A percentile compares a stretch with the other conserved stretches of the same genome.
Evolutionary conservation across 176 grass and related monocot species (phyloP).

Genomic region (Zoysia pacifica): DNA sequence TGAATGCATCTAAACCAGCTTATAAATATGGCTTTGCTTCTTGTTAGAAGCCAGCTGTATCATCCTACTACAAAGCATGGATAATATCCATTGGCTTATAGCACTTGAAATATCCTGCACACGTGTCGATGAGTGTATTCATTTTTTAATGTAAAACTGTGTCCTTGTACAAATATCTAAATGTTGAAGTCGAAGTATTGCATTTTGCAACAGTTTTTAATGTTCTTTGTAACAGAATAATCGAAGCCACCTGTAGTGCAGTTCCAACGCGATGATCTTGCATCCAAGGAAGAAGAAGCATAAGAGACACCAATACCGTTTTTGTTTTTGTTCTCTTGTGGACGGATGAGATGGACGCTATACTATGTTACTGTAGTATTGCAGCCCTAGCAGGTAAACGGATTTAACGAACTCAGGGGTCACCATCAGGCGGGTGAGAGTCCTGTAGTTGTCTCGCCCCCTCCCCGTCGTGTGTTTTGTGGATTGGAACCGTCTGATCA

Average conservation of each 20-base stretch:
- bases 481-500: conserved; percentile 30
- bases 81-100: conserved; percentile 19
- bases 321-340: background rate
- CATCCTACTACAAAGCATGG: background rate
- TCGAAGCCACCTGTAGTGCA: too few species aligned
- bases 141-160: background rate
- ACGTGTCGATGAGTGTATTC: conserved; percentile 20
- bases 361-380: background rate
- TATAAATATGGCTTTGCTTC: background rate
- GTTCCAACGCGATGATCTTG: background rate
- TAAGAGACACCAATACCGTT: background rate
- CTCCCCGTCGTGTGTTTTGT: background rate
- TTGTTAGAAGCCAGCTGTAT: background rate
- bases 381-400: background rate
- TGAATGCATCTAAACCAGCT: conserved; percentile 26
- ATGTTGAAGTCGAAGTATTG: background rate
- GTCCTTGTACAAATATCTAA: background rate
- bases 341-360: background rate
- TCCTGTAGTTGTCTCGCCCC: conserved; percentile 5
- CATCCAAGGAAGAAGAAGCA: background rate
- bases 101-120: background rate
- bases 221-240: background rate
- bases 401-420: conserved; percentile 34
- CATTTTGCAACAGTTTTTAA: background rate
- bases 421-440: background rate